Evolutionary conservation across 371 early-diverging fungal species (phyloP).

Genomic region (Saksenaea vasiformis): DNA sequence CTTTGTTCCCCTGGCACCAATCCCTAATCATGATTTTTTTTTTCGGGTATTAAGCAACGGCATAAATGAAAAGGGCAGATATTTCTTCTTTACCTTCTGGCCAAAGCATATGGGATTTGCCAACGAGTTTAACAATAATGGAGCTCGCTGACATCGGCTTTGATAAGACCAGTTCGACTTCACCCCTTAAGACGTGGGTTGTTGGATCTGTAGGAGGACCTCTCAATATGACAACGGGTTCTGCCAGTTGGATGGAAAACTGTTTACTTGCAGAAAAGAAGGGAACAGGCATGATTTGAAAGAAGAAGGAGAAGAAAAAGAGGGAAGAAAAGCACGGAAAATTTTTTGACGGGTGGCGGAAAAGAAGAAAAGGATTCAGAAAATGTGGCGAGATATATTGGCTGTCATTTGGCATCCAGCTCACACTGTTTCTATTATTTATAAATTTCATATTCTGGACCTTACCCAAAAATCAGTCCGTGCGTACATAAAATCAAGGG

Average conservation of each 20-base stretch:
- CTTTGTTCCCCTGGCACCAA: constrained; percentile 42
- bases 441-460: not conserved
- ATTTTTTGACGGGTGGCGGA: not conserved
- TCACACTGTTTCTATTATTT: not conserved
- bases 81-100: constrained; percentile 43
- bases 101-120: constrained; percentile 45
- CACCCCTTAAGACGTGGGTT: constrained; percentile 43
- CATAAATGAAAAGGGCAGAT: not conserved
- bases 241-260: constrained; percentile 48
- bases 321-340: not conserved
- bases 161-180: constrained; percentile 41
- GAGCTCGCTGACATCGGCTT: constrained; percentile 32
- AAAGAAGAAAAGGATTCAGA: not conserved
- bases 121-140: constrained; percentile 38
- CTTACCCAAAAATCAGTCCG: not conserved
- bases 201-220: constrained; percentile 32
- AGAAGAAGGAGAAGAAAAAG: not conserved
- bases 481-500: not conserved
- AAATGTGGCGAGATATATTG: constrained; percentile 6
- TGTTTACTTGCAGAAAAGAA: constrained; percentile 44
- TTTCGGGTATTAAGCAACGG: not conserved
- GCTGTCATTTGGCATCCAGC: not conserved
- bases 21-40: constrained; percentile 10
- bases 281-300: constrained; percentile 35
- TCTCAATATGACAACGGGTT: constrained; percentile 46